Base-by-base conservation (phyloP, 768 basidiomycete genomes). In the Asterophora parasitica region DNA sequence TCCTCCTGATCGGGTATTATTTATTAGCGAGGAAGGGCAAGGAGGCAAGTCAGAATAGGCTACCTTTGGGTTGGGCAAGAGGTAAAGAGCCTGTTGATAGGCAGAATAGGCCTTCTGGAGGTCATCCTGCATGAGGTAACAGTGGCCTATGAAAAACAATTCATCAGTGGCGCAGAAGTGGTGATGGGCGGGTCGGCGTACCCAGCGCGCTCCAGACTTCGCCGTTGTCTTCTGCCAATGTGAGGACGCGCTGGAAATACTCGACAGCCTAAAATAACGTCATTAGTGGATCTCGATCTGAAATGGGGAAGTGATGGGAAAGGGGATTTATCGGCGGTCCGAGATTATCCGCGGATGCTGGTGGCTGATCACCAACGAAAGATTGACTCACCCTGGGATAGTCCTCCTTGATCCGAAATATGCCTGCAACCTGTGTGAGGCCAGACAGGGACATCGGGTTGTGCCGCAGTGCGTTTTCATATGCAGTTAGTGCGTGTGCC, bases 91-190 rank as follows among this genome's bases (percentile, higher is more conserved):
- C 65, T 98, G 95, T 68, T 99, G 94, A 67, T 99, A 99, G 12
- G 96, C 94, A 1, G 90, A 86, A 67, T 98, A 98, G 0, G 96
- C 96, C 73, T 95, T 96, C 72, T 95, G 93, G 38, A 99, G 81
- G 71, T 98, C 93, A 63, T 98, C 96, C 64, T 96, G 94, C 95
- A 96, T 98, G 50, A 99, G 83, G 67, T 95, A 93, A 67, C 95
- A 98, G 59, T 98, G 93, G 27, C 94, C 92, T 89, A 59, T 35
- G 46, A 40, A 53, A 42, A 46, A 3, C 42, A 52, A 39, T 61
- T 45, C 48, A 52, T 53, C 49, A 43, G 35, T 35, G 51, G 50
- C 47, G 42, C 52, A 50, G 55, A 32, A 49, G 53, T 46, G 46
- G 3, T 28, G 51, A 50, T n/a, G 49, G 42, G 37, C 7, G 38